These are phyloP conservation scores for Camellia granthamiana DNA, from an alignment of 148 eudicot species.

Conservation along the genomic window DNA sequence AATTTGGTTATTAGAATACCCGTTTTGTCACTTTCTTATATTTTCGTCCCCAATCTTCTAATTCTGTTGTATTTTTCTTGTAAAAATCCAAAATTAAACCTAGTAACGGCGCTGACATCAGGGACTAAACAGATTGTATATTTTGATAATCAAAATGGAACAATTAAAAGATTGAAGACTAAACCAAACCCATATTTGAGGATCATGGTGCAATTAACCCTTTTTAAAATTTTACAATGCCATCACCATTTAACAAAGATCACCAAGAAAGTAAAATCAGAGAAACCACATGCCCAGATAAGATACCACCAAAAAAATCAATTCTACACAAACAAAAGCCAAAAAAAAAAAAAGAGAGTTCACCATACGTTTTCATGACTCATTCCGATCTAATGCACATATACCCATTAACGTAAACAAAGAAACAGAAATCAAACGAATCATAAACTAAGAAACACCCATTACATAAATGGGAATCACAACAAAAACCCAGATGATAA, in stretches of 20 bases:
- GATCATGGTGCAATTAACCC: too few species aligned
- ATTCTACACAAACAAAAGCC: not conserved
- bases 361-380: not conserved
- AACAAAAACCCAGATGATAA: conserved; percentile 23
- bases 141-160: too few species aligned
- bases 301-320: conserved; percentile 5
- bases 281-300: conserved; percentile 8
- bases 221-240: too few species aligned
- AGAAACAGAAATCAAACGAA: not conserved
- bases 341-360: not conserved
- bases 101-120: too few species aligned
- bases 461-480: conserved; percentile 14
- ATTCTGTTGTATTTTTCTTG: too few species aligned
- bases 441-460: conserved; percentile 16
- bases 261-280: conserved; percentile 8
- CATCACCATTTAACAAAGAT: not conserved
- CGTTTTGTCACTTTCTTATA: too few species aligned
- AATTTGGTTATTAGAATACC: too few species aligned
- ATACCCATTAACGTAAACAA: conserved; percentile 3
- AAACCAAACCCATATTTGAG: too few species aligned
- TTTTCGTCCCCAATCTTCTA: too few species aligned
- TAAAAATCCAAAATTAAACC: too few species aligned
- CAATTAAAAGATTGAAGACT: too few species aligned
- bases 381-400: conserved; percentile 11
- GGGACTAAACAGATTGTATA: too few species aligned